Evolutionary conservation across 202 grass and related monocot species (phyloP), one percentile per base, ranked within the genome.

Genomic region (Hordeum pubiflorum): DNA sequence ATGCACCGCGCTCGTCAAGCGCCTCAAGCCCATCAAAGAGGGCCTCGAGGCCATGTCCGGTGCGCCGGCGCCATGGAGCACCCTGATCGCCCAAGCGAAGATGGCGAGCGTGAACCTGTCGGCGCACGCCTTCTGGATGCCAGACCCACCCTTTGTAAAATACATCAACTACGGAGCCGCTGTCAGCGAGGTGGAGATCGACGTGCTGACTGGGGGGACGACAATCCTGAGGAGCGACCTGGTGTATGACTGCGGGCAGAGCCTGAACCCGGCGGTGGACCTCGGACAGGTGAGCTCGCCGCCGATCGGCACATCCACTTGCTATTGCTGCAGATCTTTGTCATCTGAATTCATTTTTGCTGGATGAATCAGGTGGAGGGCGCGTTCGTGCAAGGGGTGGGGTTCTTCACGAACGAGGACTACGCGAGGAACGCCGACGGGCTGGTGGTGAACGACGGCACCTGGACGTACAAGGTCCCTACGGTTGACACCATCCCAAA

Each of bases 381-480:
- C n/a, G 80, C 87, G 1, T 97, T 97, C 75, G 73, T 93, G 77
- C 94, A 97, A 75, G 94, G 94, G 22, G 77, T 97, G 14, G 94
- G 94, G 18, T 97, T 97, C 87, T 97, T 94, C 69, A 81, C 92
- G 20, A 90, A 90, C 10, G 91, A 97, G 78, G 94, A 97, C 18
- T 88, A 90, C 37, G 8, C 83, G 36, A 83, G 74, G 2, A 97
- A 97, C 67, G 82, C 87, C 10, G 91, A 97, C 56, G 94, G 94
- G 11, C 27, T 97, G 74, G 84, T 91, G 10, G 63, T 97, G 37
- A 81, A 83, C 10, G 94, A 94, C 24, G 88, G 94, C 59, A 97
- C 94, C 29, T 97, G 94, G 94, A 97, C 87, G 21, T 97, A 97
- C 83, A 97, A 93, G 80, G 88, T 93, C 74, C 94, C 94, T 2